phyloP scores from a whole-genome alignment of 73 alveolate species.

The Symbiodinium natans region DNA sequence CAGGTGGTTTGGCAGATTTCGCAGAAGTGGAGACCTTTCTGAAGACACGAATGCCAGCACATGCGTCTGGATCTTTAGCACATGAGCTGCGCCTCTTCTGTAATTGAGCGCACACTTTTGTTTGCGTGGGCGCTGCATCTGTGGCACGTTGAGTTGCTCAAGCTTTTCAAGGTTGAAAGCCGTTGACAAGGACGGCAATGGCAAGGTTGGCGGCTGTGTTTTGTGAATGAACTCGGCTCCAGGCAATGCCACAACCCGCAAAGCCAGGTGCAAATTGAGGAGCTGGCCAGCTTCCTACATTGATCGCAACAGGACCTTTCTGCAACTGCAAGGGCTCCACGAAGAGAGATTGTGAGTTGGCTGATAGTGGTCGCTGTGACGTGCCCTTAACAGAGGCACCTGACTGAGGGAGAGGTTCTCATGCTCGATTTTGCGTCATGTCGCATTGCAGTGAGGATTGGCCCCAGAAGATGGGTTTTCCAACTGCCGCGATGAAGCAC shows the following conservation, averaged over 20 bases:
- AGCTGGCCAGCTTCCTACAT: not conserved
- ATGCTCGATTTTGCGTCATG: not conserved
- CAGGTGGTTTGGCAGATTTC: not conserved
- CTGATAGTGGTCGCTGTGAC: too few species aligned
- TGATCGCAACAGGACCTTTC: not conserved
- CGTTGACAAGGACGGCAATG: constrained; percentile 20
- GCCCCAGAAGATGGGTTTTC: not conserved
- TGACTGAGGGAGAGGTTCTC: not conserved
- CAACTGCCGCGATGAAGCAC: not conserved
- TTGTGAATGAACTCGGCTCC: too few species aligned
- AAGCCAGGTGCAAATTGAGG: constrained; percentile 4
- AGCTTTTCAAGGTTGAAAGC: not conserved
- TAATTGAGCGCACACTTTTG: not conserved
- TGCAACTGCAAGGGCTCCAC: too few species aligned
- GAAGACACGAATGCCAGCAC: not conserved
- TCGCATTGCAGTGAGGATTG: not conserved
- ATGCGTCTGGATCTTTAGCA: not conserved
- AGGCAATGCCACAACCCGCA: too few species aligned
- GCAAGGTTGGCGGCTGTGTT: not conserved
- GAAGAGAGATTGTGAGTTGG: too few species aligned
- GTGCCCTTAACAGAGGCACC: not conserved
- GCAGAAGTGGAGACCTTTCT: not conserved
- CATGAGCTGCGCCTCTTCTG: not conserved
- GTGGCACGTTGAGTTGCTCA: too few species aligned
- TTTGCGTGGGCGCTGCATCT: too few species aligned